Evolutionary conservation across 208 protist genomes (phyloP).

Genomic region (Lotmaria passim): DNA sequence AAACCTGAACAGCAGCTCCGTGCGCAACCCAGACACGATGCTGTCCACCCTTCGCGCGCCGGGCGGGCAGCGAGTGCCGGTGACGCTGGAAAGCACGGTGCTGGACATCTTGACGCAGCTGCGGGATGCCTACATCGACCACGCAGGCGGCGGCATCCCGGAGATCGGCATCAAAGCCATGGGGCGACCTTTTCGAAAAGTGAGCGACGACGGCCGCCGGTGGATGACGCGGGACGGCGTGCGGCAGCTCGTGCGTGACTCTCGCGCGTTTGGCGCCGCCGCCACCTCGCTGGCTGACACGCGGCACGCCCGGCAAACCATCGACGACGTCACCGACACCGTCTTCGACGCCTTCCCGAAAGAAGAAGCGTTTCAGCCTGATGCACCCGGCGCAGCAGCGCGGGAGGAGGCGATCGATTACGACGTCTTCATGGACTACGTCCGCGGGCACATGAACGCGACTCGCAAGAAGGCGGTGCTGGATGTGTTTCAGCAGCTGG

Average conservation of each 20-base stretch:
- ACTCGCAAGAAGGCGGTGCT: slow-evolving; percentile 80
- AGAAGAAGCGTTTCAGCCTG: slow-evolving; percentile 36
- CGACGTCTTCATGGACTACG: slow-evolving; percentile 85
- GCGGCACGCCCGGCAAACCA: slow-evolving; percentile 38
- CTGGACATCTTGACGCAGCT: slow-evolving; percentile 57
- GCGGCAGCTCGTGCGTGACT: slow-evolving; percentile 70
- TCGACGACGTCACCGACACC: slow-evolving; percentile 41
- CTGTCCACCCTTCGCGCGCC: slow-evolving; percentile 34
- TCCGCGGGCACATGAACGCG: slow-evolving; percentile 87
- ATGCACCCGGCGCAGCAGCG: slow-evolving; percentile 13
- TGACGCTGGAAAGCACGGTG: slow-evolving; percentile 49
- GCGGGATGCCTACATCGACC: slow-evolving; percentile 79
- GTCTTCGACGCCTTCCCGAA: slow-evolving; percentile 82
- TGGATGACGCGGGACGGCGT: slow-evolving; percentile 84
- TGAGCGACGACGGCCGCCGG: slow-evolving; percentile 73
- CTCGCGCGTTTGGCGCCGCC: slow-evolving; percentile 54
- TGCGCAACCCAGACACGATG: slow-evolving; percentile 56
- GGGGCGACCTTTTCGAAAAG: slow-evolving; percentile 81
- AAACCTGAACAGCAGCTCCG: slow-evolving; percentile 32
- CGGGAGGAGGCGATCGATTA: slow-evolving; percentile 66
- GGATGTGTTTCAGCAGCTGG: slow-evolving; percentile 79
- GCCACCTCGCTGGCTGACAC: slow-evolving; percentile 41
- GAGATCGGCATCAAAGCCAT: slow-evolving; percentile 92
- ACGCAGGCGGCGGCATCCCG: slow-evolving; percentile 83
- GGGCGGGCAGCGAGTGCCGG: slow-evolving; percentile 39